Evolutionary conservation across 164 flowering plant genomes (phyloP).

Genomic region (Nelumbo lutea): DNA sequence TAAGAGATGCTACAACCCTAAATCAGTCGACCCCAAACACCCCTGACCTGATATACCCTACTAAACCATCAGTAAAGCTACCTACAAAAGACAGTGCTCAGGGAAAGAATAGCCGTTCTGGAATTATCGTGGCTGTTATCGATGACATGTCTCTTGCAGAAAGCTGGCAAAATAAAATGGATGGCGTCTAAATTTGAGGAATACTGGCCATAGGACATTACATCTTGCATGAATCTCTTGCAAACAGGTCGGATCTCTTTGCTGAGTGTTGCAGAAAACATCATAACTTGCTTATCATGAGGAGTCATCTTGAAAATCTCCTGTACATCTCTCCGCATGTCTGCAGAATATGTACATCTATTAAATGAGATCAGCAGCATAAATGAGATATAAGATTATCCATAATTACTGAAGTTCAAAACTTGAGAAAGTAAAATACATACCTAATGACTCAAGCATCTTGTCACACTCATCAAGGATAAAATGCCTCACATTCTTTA

Average conservation of each 20-base stretch:
- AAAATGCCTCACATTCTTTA: slow-evolving; percentile 95
- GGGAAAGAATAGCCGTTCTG: slow-evolving; percentile 4
- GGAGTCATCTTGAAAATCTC: slow-evolving; percentile 99
- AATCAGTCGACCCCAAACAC: background rate
- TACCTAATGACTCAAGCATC: slow-evolving; percentile 99
- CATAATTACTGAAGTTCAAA: background rate
- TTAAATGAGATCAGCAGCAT: background rate
- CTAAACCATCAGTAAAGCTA: background rate
- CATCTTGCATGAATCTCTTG: slow-evolving; percentile 99
- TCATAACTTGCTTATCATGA: slow-evolving; percentile 99
- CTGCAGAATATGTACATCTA: slow-evolving; percentile 32
- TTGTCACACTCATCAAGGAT: slow-evolving; percentile 98
- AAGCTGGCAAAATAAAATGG: slow-evolving; percentile 34
- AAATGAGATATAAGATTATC: background rate
- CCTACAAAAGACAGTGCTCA: slow-evolving; percentile 1
- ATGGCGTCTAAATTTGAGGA: slow-evolving; percentile 42
- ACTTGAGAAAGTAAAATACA: slow-evolving; percentile 3
- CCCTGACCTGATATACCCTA: background rate
- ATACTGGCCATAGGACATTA: slow-evolving; percentile 73
- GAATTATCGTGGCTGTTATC: slow-evolving; percentile 12
- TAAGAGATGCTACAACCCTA: background rate
- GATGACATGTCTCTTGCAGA: slow-evolving; percentile 21
- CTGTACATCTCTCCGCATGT: slow-evolving; percentile 98
- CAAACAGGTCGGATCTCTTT: slow-evolving; percentile 99
- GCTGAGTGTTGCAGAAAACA: slow-evolving; percentile 99